Evolutionary conservation across 345 rosid species (phyloP).

Genomic region (Acer negundo): DNA sequence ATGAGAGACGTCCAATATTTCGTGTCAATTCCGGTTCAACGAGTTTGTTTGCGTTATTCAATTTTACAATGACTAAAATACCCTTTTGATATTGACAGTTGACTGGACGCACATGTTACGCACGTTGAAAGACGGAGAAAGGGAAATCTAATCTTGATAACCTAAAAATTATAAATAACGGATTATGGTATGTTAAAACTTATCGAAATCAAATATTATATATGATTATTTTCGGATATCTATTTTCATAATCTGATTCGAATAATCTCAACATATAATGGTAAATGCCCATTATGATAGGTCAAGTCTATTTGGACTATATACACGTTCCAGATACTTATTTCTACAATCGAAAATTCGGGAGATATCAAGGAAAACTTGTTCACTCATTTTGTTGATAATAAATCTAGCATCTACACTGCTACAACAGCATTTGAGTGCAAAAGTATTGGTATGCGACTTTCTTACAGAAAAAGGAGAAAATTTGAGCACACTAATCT

Average conservation of each 20-base stretch:
- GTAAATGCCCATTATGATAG: no score
- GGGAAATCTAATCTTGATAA: neutral
- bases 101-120: neutral
- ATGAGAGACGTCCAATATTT: neutral
- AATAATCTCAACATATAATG: no score
- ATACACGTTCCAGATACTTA: no score
- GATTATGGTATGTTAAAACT: no score
- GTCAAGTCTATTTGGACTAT: no score
- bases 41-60: neutral
- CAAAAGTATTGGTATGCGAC: neutral
- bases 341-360: no score
- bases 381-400: neutral
- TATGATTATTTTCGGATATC: no score
- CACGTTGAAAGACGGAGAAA: neutral
- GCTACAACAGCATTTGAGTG: neutral
- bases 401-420: neutral
- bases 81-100: neutral
- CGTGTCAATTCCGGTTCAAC: conserved; percentile 2
- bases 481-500: neutral
- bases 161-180: no score
- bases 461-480: neutral
- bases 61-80: neutral
- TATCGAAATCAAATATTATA: no score
- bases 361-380: neutral
- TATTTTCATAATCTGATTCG: no score